Evolutionary conservation across 345 rosid genomes (phyloP), one percentile per base, ranked within the genome.

Genomic region (Citrus hindsii): DNA sequence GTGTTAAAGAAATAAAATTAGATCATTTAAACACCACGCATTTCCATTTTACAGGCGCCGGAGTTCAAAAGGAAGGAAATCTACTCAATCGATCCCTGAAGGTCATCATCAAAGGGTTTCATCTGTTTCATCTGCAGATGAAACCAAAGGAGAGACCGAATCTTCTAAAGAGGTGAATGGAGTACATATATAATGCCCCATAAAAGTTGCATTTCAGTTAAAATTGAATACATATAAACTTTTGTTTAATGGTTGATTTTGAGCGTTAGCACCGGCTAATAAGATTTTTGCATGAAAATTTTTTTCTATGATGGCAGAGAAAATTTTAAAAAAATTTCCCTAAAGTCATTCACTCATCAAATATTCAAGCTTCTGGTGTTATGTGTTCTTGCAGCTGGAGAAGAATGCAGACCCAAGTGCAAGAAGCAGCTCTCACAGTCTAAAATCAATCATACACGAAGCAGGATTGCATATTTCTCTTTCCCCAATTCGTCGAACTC

Each of bases 111-210:
- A 32, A 37, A 83, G 70, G 73, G 75, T 63, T 8, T 2, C 38
- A 35, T 35, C 6, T 5, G 37, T 63, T 8, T 2, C 38, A 35
- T 35, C 6, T 5, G 37, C 37, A n/a, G 71, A 75, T 12, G 70
- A 27, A 59, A 42, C 59, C 42, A 88, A 80, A 78, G 81, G 35
- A 65, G 83, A 79, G 22, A 59, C 81, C 33, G 87, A 86, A 72
- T 81, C 88, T 74, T 85, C 85, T 37, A 88, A 79, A 79, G 89
- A 88, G 90, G 90, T 89, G 79, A 77, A 30, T 3, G 53, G 56
- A 55, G 28, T 42, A 46, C 51, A 37, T 5, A 60, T 6, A 22
- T 33, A 21, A 7, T 21, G 7, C n/a, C 24, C 14, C 0, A 4
- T 8, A 14, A n/a, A 19, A 38, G 16, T 51, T 60, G 22, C 30